Base-by-base conservation (phyloP, 1,284 basidiomycete genomes). In the Coniophora puteana region DNA sequence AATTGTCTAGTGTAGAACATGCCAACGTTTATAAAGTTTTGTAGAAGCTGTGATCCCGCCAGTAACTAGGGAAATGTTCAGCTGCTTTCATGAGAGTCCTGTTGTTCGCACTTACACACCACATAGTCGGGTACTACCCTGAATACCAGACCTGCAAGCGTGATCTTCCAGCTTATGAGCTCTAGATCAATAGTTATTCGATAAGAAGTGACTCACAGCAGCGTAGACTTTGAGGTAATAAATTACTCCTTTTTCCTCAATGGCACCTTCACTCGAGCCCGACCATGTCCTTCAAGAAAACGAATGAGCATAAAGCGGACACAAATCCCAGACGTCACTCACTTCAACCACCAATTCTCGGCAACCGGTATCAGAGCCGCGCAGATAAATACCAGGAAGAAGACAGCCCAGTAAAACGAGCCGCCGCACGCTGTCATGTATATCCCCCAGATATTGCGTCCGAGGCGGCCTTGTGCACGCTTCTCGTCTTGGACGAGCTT, bases 401-500 rank as follows among this genome's bases (percentile, higher is more conserved):
- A 93, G 6, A 79, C 14, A 7, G 62, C 36, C 93, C 93, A 96
- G 53, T 83, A 93, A 47, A 67, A 59, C 23, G 54, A 54, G 45
- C 69, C 66, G 48, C 89, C 90, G 52, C 80, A 83, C 1, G 87
- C 85, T 39, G 63, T 64, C 55, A 95, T 66, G 58, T 95, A 96
- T 0, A 80, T 76, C 47, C 68, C 61, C 93, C 93, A 97, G 16
- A 96, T 84, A 30, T 82, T 76, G 46, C 71, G 71, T 34, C 78
- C 67, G 42, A 96, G 91, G 28, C 83, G 77, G 1, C 93, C 93
- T 17, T 89, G 82, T 0, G 90, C 93, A 6, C 91, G 76, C 48
- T 82, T 82, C 63, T 96, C 93, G 54, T 96, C 93, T 58, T 95
- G 92, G 24, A 96, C 72, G 16, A 96, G 72, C 63, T 93, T 95